Percentiles rank a stretch among this genome's conserved stretches.
phyloP scores from a whole-genome alignment of 768 basidiomycete genomes.

The Termitomyces sp. region DNA sequence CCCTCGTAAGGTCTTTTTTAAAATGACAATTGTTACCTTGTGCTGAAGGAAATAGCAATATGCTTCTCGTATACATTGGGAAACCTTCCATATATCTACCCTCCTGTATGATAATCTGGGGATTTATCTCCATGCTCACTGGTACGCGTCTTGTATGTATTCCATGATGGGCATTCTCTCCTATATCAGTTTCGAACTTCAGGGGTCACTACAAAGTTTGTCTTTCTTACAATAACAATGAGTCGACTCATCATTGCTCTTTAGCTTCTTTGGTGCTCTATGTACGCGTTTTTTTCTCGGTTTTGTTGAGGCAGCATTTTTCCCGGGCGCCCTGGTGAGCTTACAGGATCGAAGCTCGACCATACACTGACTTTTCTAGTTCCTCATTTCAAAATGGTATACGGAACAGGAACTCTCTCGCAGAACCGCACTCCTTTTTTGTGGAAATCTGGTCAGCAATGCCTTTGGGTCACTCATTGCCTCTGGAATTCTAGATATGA shows the following conservation, averaged over 20 bases:
- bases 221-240: not conserved
- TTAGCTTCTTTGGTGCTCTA: conserved; percentile 62
- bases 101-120: conserved; percentile 70
- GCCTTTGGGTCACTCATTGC: conserved; percentile 83
- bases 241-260: not conserved
- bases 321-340: conserved; percentile 51
- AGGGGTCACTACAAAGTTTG: conserved; percentile 36
- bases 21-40: not conserved
- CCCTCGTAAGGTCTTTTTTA: conserved; percentile 48
- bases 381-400: conserved; percentile 75
- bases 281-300: conserved; percentile 79
- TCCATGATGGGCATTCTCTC: not conserved
- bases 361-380: conserved; percentile 21
- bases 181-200: conserved; percentile 3
- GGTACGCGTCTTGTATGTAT: conserved; percentile 26
- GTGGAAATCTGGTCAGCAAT: conserved; percentile 78
- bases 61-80: conserved; percentile 67
- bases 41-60: conserved; percentile 43
- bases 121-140: conserved; percentile 48
- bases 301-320: conserved; percentile 62
- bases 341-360: not conserved
- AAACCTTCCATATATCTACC: conserved; percentile 66
- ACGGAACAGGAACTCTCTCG: conserved; percentile 68
- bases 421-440: conserved; percentile 65
- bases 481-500: conserved; percentile 67